A percentile compares a stretch with the other conserved stretches of the same genome.
These are phyloP conservation scores for Candolleomyces efflorescens DNA, from an alignment of 768 basidiomycete species.

Conservation along the genomic window DNA sequence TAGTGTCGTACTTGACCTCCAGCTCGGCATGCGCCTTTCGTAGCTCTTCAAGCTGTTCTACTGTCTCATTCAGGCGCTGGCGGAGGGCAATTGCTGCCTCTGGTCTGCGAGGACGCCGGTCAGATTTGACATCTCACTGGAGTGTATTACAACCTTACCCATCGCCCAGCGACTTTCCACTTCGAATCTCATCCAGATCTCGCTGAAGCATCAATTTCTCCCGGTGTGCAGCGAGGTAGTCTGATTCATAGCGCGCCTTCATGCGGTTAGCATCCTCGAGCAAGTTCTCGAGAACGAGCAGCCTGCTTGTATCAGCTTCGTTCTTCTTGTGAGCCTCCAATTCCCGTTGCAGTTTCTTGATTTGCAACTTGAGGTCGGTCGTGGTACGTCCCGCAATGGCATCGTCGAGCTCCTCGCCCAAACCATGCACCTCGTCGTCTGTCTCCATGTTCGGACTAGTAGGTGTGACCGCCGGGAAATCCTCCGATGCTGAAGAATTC, in stretches of 20 bases:
- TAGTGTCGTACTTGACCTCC: constrained; percentile 61
- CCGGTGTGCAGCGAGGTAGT: constrained; percentile 81
- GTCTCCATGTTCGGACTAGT: constrained; percentile 16
- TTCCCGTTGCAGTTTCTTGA: constrained; percentile 78
- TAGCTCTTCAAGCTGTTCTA: constrained; percentile 72
- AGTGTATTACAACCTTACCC: constrained; percentile 46
- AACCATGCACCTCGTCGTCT: constrained; percentile 46
- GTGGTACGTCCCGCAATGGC: constrained; percentile 80
- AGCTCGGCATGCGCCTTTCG: constrained; percentile 67
- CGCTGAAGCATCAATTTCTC: constrained; percentile 77
- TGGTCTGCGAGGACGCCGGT: constrained; percentile 40
- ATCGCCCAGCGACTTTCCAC: constrained; percentile 79
- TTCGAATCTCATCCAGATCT: constrained; percentile 84
- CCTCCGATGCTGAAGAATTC: constrained; percentile 34
- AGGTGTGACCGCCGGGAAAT: constrained; percentile 29
- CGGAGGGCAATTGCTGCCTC: constrained; percentile 88
- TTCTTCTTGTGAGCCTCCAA: constrained; percentile 70
- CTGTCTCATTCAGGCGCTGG: constrained; percentile 81
- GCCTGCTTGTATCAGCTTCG: constrained; percentile 68
- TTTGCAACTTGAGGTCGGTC: constrained; percentile 88
- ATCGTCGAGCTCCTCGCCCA: constrained; percentile 85
- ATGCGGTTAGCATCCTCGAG: constrained; percentile 88
- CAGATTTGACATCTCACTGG: constrained; percentile 3
- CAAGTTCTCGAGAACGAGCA: constrained; percentile 86
- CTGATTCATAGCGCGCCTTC: constrained; percentile 85